Evolutionary conservation across 148 eudicot genomes (phyloP).

Genomic region (Polygonum maritimum): DNA sequence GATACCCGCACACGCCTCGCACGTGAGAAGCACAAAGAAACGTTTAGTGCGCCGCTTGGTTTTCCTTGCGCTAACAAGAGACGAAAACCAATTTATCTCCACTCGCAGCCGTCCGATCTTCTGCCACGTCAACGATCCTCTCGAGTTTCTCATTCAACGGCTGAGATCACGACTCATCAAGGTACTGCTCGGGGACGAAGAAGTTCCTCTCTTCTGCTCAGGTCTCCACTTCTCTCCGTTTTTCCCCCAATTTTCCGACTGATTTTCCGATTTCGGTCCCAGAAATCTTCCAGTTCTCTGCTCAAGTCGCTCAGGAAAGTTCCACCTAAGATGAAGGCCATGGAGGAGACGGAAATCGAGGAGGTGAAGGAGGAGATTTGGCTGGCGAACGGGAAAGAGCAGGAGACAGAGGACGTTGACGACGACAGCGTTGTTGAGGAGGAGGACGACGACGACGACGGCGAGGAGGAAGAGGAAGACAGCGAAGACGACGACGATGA

Average conservation of each 20-base stretch:
- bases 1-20: conserved; percentile 22
- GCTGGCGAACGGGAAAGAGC: conserved; percentile 11
- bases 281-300: not conserved
- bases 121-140: conserved; percentile 53
- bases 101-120: conserved; percentile 32
- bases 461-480: conserved; percentile 13
- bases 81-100: conserved; percentile 14
- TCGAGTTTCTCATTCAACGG: conserved; percentile 27
- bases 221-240: conserved; percentile 21
- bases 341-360: conserved; percentile 28
- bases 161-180: conserved; percentile 25
- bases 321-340: conserved; percentile 16
- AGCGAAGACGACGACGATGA: conserved; percentile 22
- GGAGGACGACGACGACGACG: not conserved
- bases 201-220: conserved; percentile 18
- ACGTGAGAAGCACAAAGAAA: conserved; percentile 27
- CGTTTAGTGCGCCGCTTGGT: conserved; percentile 25
- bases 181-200: conserved; percentile 26
- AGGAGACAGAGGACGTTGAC: conserved; percentile 19
- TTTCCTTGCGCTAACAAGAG: conserved; percentile 2
- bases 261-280: conserved; percentile 8
- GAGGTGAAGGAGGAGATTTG: conserved; percentile 7
- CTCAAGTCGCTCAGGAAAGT: conserved; percentile 4
- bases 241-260: conserved; percentile 9
- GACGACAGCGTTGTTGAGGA: conserved; percentile 5